These are phyloP conservation scores for Aspergillus carlsbadensis DNA, from an alignment of 495 filamentous ascomycete genomes.

Conservation along the genomic window DNA sequence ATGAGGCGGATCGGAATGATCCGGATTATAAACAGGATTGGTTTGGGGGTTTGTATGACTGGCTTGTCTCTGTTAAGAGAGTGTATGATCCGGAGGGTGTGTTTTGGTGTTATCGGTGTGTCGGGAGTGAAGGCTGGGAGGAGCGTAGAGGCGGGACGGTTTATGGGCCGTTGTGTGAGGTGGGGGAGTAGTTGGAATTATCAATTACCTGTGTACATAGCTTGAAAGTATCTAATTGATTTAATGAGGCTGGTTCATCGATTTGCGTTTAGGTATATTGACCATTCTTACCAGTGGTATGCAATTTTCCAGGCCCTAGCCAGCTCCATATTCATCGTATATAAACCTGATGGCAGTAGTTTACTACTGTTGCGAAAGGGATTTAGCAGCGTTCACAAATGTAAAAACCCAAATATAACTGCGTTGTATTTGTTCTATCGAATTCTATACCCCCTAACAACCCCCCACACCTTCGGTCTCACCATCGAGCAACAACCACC, in stretches of 20 bases:
- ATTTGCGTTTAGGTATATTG: no score
- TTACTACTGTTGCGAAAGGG: no score
- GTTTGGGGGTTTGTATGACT: constrained; percentile 29
- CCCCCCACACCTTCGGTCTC: no score
- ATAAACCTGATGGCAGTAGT: no score
- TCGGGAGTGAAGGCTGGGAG: constrained; percentile 49
- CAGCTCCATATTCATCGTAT: no score
- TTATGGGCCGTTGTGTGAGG: constrained; percentile 14
- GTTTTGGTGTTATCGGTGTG: constrained; percentile 49
- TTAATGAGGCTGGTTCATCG: no score
- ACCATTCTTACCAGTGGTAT: no score
- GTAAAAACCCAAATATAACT: background rate
- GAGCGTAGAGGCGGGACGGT: no score
- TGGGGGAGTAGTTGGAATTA: background rate
- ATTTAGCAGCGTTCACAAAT: no score
- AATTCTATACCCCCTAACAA: background rate
- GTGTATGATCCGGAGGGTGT: constrained; percentile 49
- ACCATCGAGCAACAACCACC: no score
- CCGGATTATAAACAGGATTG: constrained; percentile 12
- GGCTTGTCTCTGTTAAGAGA: constrained; percentile 45
- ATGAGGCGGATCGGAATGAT: constrained; percentile 21
- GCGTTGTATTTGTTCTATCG: background rate
- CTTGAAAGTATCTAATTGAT: background rate
- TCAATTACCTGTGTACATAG: background rate
- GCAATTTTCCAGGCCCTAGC: no score